Conservation (phyloP, 768 basidiomycete genomes). For the Hypholoma fasciculare region DNA sequence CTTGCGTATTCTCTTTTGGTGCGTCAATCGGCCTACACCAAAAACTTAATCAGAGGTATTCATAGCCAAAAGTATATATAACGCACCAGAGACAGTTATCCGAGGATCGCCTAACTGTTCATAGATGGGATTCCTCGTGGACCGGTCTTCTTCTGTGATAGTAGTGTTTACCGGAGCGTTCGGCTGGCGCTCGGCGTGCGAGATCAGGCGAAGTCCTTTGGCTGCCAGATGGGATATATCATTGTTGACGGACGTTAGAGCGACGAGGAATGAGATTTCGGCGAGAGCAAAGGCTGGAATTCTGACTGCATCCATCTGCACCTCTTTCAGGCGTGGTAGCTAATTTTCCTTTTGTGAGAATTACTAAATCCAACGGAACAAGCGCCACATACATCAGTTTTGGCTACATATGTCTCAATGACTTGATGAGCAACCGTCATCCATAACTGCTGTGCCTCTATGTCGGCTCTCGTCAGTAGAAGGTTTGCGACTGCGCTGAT, state of each 20-base stretch:
- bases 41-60: neutral
- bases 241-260: conserved; percentile 68
- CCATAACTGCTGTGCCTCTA: conserved; percentile 69
- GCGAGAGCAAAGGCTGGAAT: conserved; percentile 64
- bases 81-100: conserved; percentile 66
- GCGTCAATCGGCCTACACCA: conserved; percentile 65
- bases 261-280: conserved; percentile 73
- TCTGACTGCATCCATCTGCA: conserved; percentile 54
- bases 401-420: conserved; percentile 53
- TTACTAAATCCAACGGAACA: neutral
- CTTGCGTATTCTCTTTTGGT: conserved; percentile 80
- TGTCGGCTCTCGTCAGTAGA: conserved; percentile 56
- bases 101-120: conserved; percentile 80
- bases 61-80: neutral
- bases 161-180: conserved; percentile 51
- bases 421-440: conserved; percentile 61
- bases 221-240: conserved; percentile 69
- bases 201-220: conserved; percentile 65
- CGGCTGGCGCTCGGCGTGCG: conserved; percentile 65
- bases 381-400: conserved; percentile 40
- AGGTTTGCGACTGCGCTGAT: conserved; percentile 58
- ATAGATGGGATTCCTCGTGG: conserved; percentile 72
- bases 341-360: conserved; percentile 15
- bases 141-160: conserved; percentile 59
- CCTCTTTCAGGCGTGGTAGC: conserved; percentile 43